Percentiles rank a stretch among this genome's conserved stretches.
phyloP scores from a whole-genome alignment of 352 stramenopile species.

The Globisporangium splendens region DNA sequence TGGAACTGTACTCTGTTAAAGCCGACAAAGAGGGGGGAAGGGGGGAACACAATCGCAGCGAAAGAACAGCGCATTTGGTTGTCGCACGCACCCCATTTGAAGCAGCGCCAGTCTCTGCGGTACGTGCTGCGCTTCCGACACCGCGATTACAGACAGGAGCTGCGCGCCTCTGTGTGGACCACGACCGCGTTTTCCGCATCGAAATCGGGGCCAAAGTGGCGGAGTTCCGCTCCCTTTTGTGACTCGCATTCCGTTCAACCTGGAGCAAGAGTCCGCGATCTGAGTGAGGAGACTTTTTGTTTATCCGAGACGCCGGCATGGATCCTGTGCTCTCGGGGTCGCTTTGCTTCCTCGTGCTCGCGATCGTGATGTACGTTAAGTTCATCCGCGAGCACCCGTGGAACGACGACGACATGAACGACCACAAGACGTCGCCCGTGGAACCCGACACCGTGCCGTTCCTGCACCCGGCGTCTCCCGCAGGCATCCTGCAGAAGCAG shows the following conservation, averaged over 20 bases:
- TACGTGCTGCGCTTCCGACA: too few species aligned
- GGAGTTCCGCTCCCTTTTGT: background rate
- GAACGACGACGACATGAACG: conserved; percentile 48
- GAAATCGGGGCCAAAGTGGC: background rate
- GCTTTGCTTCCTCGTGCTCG: conserved; percentile 83
- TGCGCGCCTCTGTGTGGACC: too few species aligned
- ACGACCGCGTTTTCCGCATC: background rate
- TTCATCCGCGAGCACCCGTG: conserved; percentile 79
- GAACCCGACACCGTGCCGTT: conserved; percentile 72
- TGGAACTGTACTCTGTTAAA: background rate
- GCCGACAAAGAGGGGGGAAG: background rate
- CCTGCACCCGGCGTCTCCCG: conserved; percentile 52
- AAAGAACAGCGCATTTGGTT: background rate
- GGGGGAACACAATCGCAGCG: background rate
- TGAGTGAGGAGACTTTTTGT: too few species aligned
- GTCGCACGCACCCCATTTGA: background rate
- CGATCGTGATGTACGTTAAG: conserved; percentile 87
- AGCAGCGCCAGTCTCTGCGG: background rate
- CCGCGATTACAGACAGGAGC: too few species aligned
- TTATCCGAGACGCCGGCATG: conserved; percentile 25
- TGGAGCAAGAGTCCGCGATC: too few species aligned
- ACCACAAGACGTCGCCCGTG: conserved; percentile 62
- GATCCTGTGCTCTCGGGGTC: conserved; percentile 85
- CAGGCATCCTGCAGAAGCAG: conserved; percentile 43
- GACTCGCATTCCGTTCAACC: background rate